These are phyloP conservation scores for Pichia cabralensis DNA, from an alignment of 805 yeast species.

Conservation along the genomic window DNA sequence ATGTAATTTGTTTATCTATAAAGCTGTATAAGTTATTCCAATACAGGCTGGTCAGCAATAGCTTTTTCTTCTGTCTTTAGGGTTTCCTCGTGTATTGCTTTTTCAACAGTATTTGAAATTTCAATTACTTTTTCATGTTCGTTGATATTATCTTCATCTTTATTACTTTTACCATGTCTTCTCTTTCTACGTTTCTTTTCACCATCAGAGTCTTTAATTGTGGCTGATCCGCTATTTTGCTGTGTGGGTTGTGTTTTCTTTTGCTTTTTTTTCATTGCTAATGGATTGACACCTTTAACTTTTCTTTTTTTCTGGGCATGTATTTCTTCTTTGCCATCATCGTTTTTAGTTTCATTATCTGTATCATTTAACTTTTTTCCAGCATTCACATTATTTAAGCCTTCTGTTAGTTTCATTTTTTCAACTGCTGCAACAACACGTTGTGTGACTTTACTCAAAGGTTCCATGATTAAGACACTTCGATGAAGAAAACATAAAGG, in stretches of 20 bases:
- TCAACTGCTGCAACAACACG: conserved; percentile 44
- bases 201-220: background rate
- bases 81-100: too few relatives aligned
- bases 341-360: conserved; percentile 13
- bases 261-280: conserved; percentile 76
- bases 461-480: conserved; percentile 94
- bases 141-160: background rate
- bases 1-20: too few relatives aligned
- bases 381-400: conserved; percentile 60
- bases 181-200: conserved; percentile 1
- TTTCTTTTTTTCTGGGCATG: conserved; percentile 22
- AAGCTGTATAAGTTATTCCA: too few relatives aligned
- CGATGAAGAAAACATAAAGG: conserved; percentile 83
- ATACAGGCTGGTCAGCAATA: too few relatives aligned
- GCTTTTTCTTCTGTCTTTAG: too few relatives aligned
- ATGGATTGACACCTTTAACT: conserved; percentile 80
- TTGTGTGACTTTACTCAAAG: conserved; percentile 65
- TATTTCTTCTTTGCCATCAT: conserved; percentile 10
- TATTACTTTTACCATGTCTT: background rate
- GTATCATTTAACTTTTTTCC: conserved; percentile 28
- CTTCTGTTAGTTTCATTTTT: conserved; percentile 57
- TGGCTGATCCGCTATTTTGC: background rate
- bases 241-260: conserved; percentile 4
- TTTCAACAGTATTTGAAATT: background rate
- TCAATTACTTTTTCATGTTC: background rate